Base-by-base conservation (phyloP, 495 filamentous ascomycete genomes). In the Bryoglossum gracile region DNA sequence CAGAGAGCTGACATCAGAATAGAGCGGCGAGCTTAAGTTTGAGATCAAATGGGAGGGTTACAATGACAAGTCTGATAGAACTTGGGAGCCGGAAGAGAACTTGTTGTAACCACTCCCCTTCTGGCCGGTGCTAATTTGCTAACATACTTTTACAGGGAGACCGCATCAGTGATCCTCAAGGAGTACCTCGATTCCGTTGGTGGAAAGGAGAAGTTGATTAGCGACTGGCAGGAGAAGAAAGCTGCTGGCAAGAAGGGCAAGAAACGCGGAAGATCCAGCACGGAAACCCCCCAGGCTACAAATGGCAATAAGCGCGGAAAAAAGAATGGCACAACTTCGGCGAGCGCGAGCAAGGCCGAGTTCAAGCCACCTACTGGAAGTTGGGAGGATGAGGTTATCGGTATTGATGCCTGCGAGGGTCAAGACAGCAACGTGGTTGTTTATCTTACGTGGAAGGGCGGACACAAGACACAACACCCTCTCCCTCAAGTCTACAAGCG, bases 1-100 rank as follows among this genome's bases (percentile, higher is more conserved):
- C 3, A 33, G 38, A 46, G 17, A 44, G 32, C 53, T 54, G 30
- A 55, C 40, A 11, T 18, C 9, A 18, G 11, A 19, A 4, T 21
- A 47, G 19, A 42, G 74, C 58, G 69, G 66, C 11, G 44, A 64
- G 28, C 48, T 76, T 0, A 67, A 64, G 24, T 78, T 72, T 48
- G 65, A 73, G 25, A 72, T 81, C 21, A 82, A 82, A 50, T 82
- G 78, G 78, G 75, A 79, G 47, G 77, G 77, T 1, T 81, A 75
- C 46, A 76, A 80, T 16, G 74, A 75, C 37, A 74, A 75, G 48
- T 59, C 66, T 0, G 78, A 82, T 49, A 60, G 68, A 59, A 82
- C 77, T 0, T 81, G 77, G 77, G 78, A 82, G 52, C 71, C 75
- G 0, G 76, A 81, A 45, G 74, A 74, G 26, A 78, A 81, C 46